Conservation (phyloP, 73 alveolate species). For the Tetrahymena elliotti region DNA sequence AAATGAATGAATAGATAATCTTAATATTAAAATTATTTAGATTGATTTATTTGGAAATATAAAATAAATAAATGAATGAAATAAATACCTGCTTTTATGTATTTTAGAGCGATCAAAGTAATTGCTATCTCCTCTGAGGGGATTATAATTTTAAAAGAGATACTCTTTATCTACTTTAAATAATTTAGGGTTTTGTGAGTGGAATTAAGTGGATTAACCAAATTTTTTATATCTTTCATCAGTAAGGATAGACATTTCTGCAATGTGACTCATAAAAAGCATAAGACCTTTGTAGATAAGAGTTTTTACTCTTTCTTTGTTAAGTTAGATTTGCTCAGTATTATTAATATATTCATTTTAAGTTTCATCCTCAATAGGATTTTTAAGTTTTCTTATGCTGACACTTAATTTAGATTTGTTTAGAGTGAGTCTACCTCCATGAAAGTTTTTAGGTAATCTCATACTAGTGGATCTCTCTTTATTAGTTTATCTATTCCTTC, state of each 20-base stretch:
- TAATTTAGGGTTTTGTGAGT: background rate
- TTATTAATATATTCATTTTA: background rate
- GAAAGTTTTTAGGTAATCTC: background rate
- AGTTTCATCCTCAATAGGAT: background rate
- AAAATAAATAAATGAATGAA: background rate
- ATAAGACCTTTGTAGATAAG: background rate
- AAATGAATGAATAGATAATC: no score
- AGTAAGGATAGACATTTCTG: background rate
- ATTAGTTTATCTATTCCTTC: background rate
- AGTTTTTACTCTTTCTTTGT: background rate
- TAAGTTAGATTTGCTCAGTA: background rate
- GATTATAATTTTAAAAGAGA: background rate
- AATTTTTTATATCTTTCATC: background rate
- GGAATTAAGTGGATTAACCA: background rate
- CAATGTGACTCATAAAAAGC: background rate
- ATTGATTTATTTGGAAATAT: no score
- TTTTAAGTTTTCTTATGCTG: background rate
- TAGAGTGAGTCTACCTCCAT: background rate
- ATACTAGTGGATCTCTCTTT: background rate
- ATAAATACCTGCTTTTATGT: background rate
- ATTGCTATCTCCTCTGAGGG: background rate
- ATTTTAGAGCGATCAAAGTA: background rate
- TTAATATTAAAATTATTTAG: no score
- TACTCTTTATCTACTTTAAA: background rate
- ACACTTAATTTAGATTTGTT: background rate